These are phyloP conservation scores for Metschnikowia similis DNA, from an alignment of 805 yeast species.

Conservation along the genomic window DNA sequence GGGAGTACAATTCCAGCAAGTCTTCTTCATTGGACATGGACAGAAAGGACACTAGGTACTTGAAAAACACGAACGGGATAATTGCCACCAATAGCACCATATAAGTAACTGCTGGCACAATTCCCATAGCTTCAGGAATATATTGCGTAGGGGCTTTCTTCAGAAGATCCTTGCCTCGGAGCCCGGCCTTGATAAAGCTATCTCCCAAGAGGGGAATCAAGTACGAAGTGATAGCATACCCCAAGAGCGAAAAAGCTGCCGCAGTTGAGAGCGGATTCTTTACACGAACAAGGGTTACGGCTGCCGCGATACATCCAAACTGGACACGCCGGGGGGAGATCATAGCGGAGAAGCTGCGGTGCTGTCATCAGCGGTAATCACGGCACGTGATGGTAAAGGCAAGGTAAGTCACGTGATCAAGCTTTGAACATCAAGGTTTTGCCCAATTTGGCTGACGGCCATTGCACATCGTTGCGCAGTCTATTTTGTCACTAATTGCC, in stretches of 20 bases:
- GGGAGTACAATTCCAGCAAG: constrained; percentile 28
- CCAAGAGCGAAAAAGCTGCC: constrained; percentile 62
- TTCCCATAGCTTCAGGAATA: constrained; percentile 91
- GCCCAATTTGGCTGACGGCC: too few species aligned
- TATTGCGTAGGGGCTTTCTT: constrained; percentile 62
- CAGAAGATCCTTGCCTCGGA: constrained; percentile 80
- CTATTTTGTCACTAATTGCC: too few species aligned
- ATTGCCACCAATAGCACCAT: constrained; percentile 75
- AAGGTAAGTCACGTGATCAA: neutral
- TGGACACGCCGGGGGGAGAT: constrained; percentile 3
- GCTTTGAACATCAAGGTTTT: too few species aligned
- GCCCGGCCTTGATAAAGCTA: constrained; percentile 70
- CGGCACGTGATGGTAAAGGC: neutral
- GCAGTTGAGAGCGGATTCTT: constrained; percentile 55
- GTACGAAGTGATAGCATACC: constrained; percentile 54
- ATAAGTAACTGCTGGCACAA: constrained; percentile 77
- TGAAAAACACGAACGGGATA: constrained; percentile 84
- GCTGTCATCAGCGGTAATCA: neutral
- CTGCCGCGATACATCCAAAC: constrained; percentile 7
- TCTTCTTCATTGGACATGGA: constrained; percentile 33
- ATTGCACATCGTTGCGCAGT: too few species aligned
- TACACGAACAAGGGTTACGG: constrained; percentile 12
- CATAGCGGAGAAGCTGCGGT: neutral
- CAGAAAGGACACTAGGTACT: constrained; percentile 51
- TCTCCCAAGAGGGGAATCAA: constrained; percentile 68